Evolutionary conservation across 2,329 filamentous ascomycete genomes (phyloP), one percentile per base, ranked within the genome.

Genomic region (Trichoderma sp.): DNA sequence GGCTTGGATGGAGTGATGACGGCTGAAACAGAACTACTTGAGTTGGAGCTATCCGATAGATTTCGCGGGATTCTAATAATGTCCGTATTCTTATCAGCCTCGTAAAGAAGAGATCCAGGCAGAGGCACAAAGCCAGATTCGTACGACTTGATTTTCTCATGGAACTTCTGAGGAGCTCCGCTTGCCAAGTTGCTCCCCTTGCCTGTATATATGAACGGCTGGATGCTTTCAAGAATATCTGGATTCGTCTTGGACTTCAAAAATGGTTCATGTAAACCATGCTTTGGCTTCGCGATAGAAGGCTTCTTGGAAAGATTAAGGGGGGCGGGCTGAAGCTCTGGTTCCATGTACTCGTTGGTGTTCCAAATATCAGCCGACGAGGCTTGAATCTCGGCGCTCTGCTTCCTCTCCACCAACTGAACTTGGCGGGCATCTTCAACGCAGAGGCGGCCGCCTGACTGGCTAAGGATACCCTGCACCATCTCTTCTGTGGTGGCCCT

Each of bases 401-500:
- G 72, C 4, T 71, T 61, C 32, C 70, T 75, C n/a, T 75, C 71
- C 14, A 78, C 74, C 6, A 79, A 32, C 14, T 63, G 66, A 9
- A 72, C 71, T 32, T 64, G 71, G 15, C 56, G 71, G 39, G 66
- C 56, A 4, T 77, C 76, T 34, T 78, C 74, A 7, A 60, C 56
- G 18, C 71, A 74, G 15, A 79, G 58, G 5, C 62, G 66, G 7
- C 72, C 72, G 36, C 77, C 77, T n/a, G 75, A 76, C 39, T 73
- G 73, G 39, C 73, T 74, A 24, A 79, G 72, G 15, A 79, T 71
- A 18, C 74, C 75, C 26, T 73, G 73, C 24, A 75, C 71, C 15
- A 78, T 69, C 21, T 74, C 74, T n/a, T 74, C 71, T 28, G 78
- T 74, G 6, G 77, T 79, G 15, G 78, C 73, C 18, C 77, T 75